Conservation (phyloP, 352 stramenopile species). For the Phytophthora cajani region DNA sequence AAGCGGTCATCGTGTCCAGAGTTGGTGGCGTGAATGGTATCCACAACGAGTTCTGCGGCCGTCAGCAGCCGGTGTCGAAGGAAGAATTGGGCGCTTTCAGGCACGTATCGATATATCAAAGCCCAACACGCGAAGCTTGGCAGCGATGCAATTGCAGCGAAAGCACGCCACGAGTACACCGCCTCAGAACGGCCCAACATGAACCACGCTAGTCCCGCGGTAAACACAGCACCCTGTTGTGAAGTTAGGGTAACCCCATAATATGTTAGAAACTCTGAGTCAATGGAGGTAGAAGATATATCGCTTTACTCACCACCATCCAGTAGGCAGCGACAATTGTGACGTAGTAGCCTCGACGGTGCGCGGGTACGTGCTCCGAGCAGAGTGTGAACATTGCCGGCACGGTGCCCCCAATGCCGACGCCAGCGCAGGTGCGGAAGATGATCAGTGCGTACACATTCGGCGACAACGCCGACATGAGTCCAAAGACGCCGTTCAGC, state of each 20-base stretch:
- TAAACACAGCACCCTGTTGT: constrained; percentile 81
- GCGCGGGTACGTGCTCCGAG: constrained; percentile 84
- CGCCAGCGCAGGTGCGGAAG: constrained; percentile 64
- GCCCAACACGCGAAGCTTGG: constrained; percentile 73
- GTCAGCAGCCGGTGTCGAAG: constrained; percentile 55
- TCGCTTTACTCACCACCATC: constrained; percentile 75
- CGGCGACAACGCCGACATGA: constrained; percentile 76
- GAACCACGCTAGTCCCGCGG: constrained; percentile 80
- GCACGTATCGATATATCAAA: constrained; percentile 76
- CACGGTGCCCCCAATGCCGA: constrained; percentile 83
- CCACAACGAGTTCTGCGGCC: constrained; percentile 63
- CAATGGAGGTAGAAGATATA: background rate
- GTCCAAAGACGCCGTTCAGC: constrained; percentile 81
- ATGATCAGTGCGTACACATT: constrained; percentile 71
- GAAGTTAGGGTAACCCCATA: background rate
- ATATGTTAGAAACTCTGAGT: background rate
- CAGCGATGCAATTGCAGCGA: constrained; percentile 73
- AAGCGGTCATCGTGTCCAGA: constrained; percentile 4
- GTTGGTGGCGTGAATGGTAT: constrained; percentile 62
- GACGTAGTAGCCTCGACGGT: constrained; percentile 81
- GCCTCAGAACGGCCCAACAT: constrained; percentile 63
- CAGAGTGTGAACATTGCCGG: constrained; percentile 89
- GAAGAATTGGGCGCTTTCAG: constrained; percentile 85
- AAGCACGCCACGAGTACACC: constrained; percentile 73
- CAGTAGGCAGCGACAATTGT: constrained; percentile 91